Base-by-base conservation (phyloP, 345 rosid genomes). In the Linum tenue region DNA sequence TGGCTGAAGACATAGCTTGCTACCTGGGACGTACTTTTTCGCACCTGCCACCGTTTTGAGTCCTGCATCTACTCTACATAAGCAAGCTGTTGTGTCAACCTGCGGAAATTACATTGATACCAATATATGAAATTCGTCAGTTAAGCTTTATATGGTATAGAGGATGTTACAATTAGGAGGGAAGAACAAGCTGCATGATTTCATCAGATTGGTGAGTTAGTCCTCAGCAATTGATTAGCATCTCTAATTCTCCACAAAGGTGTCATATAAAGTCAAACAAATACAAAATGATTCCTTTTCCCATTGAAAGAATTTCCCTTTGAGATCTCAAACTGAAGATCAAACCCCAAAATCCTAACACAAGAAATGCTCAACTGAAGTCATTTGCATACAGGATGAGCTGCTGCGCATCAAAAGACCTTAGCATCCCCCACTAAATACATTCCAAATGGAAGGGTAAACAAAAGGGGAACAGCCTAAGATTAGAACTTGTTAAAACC, bases 21-120 rank as follows among this genome's bases (percentile, higher is more conserved):
- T 62, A 14, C 90, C 86, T 17, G 94, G 90, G 9, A 87, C 90
- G 64, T 80, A 85, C 72, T 69, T 83, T 68, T 77, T 85, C 0
- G 90, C 90, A 58, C 85, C 89, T 5, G 86, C 82, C 70, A 87
- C 90, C 8, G 94, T 85, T 79, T 85, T 87, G 53, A 87, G 82
- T 60, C 90, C 83, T 5, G 85, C 88, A 73, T 87, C 94, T 50
- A 85, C 94, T 76, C 88, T 78, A 74, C 94, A 87, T 36, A 85
- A 77, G 67, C 94, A 87, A 43, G 88, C 85, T 35, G 90, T 87
- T 6, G 89, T 74, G 71, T 87, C 94, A 53, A 87, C 94, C 94
- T 85, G 87, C 72, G 75, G 22, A 64, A 22, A 62, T 22, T 55
- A 70, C n/a, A 71, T 16, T 44, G 7, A 39, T 22, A 22, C 31